Evolutionary conservation across 495 filamentous ascomycete species (phyloP), one percentile per base, ranked within the genome.

Genomic region (Cladorrhinum samala): DNA sequence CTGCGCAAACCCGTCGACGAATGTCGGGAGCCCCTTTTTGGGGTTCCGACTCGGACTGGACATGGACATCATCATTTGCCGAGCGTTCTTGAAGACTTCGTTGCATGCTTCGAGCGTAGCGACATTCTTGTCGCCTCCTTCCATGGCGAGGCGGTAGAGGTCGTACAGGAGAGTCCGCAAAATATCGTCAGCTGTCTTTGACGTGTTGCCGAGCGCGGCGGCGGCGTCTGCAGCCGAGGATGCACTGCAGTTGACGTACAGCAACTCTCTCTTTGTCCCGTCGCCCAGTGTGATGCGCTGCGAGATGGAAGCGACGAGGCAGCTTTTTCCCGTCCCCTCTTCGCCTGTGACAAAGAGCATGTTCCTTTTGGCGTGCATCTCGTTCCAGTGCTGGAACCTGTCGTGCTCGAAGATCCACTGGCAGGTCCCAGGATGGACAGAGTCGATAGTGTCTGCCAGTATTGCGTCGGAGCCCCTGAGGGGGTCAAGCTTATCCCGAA

Each of bases 241-340:
- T 18, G 21, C 25, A 46, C 21, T 33, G 27, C 61, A 64, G 6
- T 54, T 45, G 17, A 64, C 39, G 17, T 61, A 64, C 24, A 64
- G 24, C 17, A 59, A 45, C n/a, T 37, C 38, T 7, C 38, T 53
- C 36, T 52, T 38, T 4, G 56, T 5, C 3, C 48, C 39, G 8
- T 44, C 42, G 0, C 39, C 27, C 2, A n/a, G 27, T 0, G 14
- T 50, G 24, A 60, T 46, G 21, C 50, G 43, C 7, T 55, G 27
- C 3, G 55, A 53, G 17, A 64, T 41, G 2, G 61, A 39, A 11
- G 61, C 61, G 13, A 61, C 38, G 1, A 61, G 52, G 30, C 48
- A 52, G 8, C 54, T 58, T 19, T 64, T 64, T 9, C 61, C 61
- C n/a, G 57, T 54, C 18, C 60, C 62, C 53, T 58, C 54, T 11